Evolutionary conservation across 306 rosid genomes (phyloP).

Genomic region (Vachellia pachyceras): DNA sequence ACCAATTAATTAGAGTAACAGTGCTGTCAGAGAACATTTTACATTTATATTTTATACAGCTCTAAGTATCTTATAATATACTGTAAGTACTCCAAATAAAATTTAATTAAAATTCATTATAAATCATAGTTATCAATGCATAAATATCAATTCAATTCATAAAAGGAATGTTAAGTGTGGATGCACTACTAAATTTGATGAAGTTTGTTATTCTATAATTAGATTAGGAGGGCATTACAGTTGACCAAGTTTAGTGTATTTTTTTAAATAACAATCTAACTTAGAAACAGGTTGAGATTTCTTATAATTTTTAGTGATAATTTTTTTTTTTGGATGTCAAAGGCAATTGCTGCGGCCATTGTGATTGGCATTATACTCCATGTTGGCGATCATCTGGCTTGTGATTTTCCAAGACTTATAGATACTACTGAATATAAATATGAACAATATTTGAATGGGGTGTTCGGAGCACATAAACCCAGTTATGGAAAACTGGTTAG

Average conservation of each 20-base stretch:
- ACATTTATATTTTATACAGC: not conserved
- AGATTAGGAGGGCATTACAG: not conserved
- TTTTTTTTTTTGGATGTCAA: constrained; percentile 15
- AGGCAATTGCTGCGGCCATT: constrained; percentile 92
- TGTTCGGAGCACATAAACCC: constrained; percentile 74
- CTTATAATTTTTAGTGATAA: not conserved
- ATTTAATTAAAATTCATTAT: not conserved
- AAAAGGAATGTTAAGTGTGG: not conserved
- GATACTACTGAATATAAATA: constrained; percentile 44
- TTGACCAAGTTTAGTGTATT: not conserved
- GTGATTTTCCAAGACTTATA: constrained; percentile 86
- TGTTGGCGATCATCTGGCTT: constrained; percentile 90
- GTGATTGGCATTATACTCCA: constrained; percentile 88
- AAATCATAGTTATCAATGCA: not conserved
- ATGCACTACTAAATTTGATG: not conserved
- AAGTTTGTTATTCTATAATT: too few species aligned
- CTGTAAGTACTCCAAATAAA: not conserved
- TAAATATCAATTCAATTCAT: not conserved
- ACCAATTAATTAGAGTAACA: not conserved
- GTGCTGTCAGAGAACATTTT: too few species aligned
- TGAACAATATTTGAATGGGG: constrained; percentile 40
- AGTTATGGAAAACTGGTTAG: constrained; percentile 56
- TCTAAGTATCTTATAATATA: not conserved
- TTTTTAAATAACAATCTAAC: not conserved
- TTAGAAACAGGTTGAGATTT: not conserved